Evolutionary conservation across 306 rosid genomes (phyloP).

Genomic region (Herpetospermum pedunculosum): DNA sequence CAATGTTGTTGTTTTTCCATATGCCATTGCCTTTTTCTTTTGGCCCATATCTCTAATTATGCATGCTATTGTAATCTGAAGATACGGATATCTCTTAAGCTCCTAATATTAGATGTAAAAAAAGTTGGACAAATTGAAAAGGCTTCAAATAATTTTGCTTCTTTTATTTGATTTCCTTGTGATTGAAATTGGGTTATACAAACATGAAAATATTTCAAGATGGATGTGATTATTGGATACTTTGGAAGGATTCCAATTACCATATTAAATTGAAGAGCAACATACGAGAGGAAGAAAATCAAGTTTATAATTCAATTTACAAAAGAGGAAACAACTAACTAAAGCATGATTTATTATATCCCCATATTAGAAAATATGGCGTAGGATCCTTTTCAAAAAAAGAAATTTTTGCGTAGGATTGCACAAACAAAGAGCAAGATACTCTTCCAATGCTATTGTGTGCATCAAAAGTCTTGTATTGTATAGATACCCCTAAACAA

Average conservation of each 20-base stretch:
- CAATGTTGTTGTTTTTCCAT: neutral
- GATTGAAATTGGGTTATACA: neutral
- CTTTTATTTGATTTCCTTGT: neutral
- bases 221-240: neutral
- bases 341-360: neutral
- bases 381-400: too few species aligned
- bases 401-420: too few species aligned
- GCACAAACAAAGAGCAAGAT: neutral
- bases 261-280: neutral
- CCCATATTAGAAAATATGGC: neutral
- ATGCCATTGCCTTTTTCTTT: neutral
- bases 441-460: neutral
- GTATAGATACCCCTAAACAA: too few species aligned
- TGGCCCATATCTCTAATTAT: neutral
- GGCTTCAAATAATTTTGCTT: neutral
- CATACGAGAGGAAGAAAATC: neutral
- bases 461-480: too few species aligned
- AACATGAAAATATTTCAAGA: neutral
- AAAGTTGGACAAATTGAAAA: neutral
- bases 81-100: neutral
- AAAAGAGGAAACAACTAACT: too few species aligned
- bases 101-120: neutral
- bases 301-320: neutral
- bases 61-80: neutral
- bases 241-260: neutral